Base-by-base conservation (phyloP, 768 basidiomycete species). In the Boletus rufocinnamomeus region DNA sequence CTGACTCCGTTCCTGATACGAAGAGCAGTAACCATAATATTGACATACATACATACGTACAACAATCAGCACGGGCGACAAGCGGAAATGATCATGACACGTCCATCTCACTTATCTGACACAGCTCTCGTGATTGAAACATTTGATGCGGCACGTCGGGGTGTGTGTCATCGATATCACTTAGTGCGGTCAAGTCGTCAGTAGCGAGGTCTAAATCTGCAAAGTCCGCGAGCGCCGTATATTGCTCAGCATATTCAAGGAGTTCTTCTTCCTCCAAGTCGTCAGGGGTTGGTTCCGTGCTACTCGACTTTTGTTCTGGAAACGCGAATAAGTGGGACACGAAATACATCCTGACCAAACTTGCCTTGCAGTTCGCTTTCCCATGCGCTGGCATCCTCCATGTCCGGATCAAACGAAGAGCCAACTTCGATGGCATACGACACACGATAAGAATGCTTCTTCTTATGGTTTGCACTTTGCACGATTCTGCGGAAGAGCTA, bases 341-440 rank as follows among this genome's bases (percentile, higher is more conserved):
- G 43, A 34, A 2, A 34, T 35, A 4, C 27, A 3, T 37, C 34
- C 37, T 9, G 16, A 21, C 4, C 9, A 19, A 14, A 59, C 72
- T 56, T 56, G 79, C 86, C 79, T 63, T 64, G 66, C 5, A 88
- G 66, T 46, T 83, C 83, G 30, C 72, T 64, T 68, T 89, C 88
- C 88, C 87, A 89, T n/a, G 69, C 66, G 23, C 63, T 73, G 5
- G 82, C 69, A 56, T 89, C 87, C 35, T 91, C 87, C 66, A 89
- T 72, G 67, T 84, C 83, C 6, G 89, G 89, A 67, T 91, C 89
- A 57, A 89, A 83, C 1, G 89, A 90, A 17, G 87, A 88, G 6
- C 89, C 89, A 4, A 91, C 88, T 57, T 89, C 87, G 19, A 75
- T 67, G 28, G 82, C 79, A 59, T 87, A 91, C 2, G 87, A 89